Evolutionary conservation across 768 basidiomycete species (phyloP), one percentile per base, ranked within the genome.

Genomic region (Daedalea quercina): DNA sequence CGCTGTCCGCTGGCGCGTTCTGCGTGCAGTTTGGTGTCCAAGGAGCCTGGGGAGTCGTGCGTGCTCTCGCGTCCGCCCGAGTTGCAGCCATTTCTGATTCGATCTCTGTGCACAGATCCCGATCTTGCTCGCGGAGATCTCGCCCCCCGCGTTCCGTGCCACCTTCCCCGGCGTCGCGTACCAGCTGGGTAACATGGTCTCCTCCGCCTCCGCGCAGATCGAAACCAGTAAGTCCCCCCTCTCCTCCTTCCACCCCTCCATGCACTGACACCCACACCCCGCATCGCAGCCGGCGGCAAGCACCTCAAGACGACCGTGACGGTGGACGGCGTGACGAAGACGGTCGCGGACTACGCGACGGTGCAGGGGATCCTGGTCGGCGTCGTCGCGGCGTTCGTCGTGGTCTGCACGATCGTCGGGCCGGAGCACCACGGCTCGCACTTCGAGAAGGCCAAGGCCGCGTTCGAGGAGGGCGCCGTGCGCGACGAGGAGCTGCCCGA

Each of bases 281-380:
- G 41, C 42, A n/a, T n/a, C n/a, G n/a, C 64, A 56, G 75, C 76
- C 1, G 80, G 80, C 11, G 73, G 67, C 0, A 61, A 73, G 35
- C 58, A 70, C 57, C 61, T 77, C 20, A 53, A 57, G 55, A 62
- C 62, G 51, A 75, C 68, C 7, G 58, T 74, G 24, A 53, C 59
- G 45, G 24, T 52, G 46, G 34, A 65, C 46, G 63, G 67, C 4
- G 42, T 60, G 6, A 63, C 64, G 3, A 60, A 56, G 28, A 54
- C 53, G n/a, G 73, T 71, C 8, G 68, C 75, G 9, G 73, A 78
- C 58, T 78, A 78, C 51, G 76, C 73, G 13, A 74, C 67, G 20
- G 88, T 90, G 3, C 88, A 91, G 72, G 90, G 88, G 37, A 93
- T 97, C 62, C 75, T 97, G 34, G 85, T 96, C 44, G 94, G 93